Percentiles rank a stretch among this genome's conserved stretches.
phyloP scores from a whole-genome alignment of 441 rosid genomes.

The Pelargonium citronellum region DNA sequence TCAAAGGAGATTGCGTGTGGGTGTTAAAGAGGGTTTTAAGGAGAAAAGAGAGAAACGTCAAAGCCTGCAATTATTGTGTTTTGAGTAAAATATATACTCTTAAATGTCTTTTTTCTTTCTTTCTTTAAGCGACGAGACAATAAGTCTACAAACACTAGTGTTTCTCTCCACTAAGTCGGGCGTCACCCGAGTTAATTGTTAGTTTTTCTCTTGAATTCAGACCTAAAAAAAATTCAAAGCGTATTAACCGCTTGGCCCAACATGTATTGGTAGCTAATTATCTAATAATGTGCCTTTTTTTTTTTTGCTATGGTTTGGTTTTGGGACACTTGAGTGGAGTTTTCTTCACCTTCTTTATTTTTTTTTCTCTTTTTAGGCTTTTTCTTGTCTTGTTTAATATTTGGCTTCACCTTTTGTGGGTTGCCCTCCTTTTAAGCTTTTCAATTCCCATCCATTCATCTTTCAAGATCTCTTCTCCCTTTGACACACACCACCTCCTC shows the following conservation, averaged over 20 bases:
- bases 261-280: too few relatives aligned
- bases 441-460: slow-evolving; percentile 17
- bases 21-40: slow-evolving; percentile 47
- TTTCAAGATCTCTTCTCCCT: slow-evolving; percentile 8
- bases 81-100: slow-evolving; percentile 39
- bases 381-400: slow-evolving; percentile 1
- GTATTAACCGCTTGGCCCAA: too few relatives aligned
- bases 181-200: too few relatives aligned
- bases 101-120: too few relatives aligned
- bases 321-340: background rate
- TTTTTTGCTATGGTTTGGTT: background rate
- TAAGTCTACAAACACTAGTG: too few relatives aligned
- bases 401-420: slow-evolving; percentile 24
- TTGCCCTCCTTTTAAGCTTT: slow-evolving; percentile 39
- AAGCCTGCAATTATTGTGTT: slow-evolving; percentile 57
- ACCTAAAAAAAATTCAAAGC: too few relatives aligned
- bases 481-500: slow-evolving; percentile 13
- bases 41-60: slow-evolving; percentile 62
- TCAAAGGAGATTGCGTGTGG: slow-evolving; percentile 92
- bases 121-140: too few relatives aligned
- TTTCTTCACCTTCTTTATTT: background rate
- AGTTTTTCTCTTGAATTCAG: too few relatives aligned
- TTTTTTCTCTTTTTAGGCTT: background rate
- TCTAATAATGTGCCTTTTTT: background rate
- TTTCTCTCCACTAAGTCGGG: too few relatives aligned